A percentile compares a stretch with the other conserved stretches of the same genome.
Conservation (phyloP, 352 stramenopile genomes). For the Aphanomyces stellatus region DNA sequence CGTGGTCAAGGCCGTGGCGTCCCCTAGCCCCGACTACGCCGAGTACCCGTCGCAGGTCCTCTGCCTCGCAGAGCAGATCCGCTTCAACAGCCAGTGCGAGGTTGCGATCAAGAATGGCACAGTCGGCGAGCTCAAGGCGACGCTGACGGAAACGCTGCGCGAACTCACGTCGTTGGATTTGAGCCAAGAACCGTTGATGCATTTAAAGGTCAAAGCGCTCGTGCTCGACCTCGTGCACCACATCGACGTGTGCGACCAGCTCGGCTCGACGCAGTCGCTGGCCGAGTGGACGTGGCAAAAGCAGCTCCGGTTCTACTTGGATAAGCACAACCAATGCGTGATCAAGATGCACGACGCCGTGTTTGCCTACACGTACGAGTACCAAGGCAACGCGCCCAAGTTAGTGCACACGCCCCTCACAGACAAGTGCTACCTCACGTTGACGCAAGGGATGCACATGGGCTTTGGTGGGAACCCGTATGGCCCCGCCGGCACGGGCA, state of each 20-base stretch:
- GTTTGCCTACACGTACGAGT: conserved; percentile 93
- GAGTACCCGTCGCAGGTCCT: conserved; percentile 87
- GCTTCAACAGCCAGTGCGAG: conserved; percentile 86
- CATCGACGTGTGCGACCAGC: conserved; percentile 90
- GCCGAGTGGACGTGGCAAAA: conserved; percentile 90
- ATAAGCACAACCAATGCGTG: conserved; percentile 41
- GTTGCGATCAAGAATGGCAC: conserved; percentile 67
- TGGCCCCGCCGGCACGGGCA: conserved; percentile 90
- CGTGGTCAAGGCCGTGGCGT: conserved; percentile 58
- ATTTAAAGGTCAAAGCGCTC: conserved; percentile 91
- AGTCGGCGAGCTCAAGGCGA: conserved; percentile 56
- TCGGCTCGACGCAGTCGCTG: conserved; percentile 52
- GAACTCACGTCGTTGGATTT: conserved; percentile 81
- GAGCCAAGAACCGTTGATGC: conserved; percentile 78
- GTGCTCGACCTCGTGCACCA: conserved; percentile 94
- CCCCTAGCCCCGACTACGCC: conserved; percentile 73
- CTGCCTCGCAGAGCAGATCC: conserved; percentile 88
- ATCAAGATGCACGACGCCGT: conserved; percentile 71
- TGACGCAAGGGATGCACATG: conserved; percentile 91
- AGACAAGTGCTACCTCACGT: conserved; percentile 92
- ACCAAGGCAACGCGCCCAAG: conserved; percentile 90
- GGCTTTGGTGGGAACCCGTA: conserved; percentile 92
- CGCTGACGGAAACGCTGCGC: conserved; percentile 52
- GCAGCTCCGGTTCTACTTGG: conserved; percentile 88
- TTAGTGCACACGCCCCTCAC: conserved; percentile 92